phyloP scores from a whole-genome alignment of 139 green algal species.

The Monoraphidium neglectum region DNA sequence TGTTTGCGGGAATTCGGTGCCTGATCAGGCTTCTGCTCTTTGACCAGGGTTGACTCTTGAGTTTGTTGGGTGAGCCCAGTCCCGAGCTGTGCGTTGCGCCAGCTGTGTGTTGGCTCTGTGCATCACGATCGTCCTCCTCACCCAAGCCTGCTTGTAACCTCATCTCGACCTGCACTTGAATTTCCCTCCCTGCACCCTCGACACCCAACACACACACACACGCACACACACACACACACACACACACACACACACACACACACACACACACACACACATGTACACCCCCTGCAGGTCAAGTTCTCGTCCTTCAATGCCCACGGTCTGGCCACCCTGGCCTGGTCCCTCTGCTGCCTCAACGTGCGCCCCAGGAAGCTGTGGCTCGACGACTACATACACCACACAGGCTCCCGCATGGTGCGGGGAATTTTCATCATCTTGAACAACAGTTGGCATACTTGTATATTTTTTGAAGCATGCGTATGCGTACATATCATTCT shows the following conservation, averaged over 20 bases:
- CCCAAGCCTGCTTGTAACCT: neutral
- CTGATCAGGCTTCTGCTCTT: no score
- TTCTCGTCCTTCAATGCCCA: conserved; percentile 25
- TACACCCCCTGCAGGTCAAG: conserved; percentile 21
- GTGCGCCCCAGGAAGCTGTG: conserved; percentile 12
- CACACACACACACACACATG: neutral
- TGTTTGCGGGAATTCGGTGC: no score
- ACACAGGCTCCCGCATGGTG: neutral
- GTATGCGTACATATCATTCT: conserved; percentile 17
- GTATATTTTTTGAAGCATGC: neutral
- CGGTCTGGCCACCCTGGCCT: conserved; percentile 38
- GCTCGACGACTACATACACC: neutral
- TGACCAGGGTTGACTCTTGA: neutral
- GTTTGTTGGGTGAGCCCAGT: neutral
- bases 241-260: no score
- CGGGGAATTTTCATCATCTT: no score
- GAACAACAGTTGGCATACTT: neutral
- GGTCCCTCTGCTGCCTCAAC: conserved; percentile 36
- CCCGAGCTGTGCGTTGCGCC: neutral
- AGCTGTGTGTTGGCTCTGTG: neutral
- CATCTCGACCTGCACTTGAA: neutral
- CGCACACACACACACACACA: no score
- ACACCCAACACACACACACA: no score
- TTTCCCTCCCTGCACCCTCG: neutral
- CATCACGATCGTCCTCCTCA: neutral